These are phyloP conservation scores for Trichomonas tenax DNA, from an alignment of 208 protist genomes.

Conservation along the genomic window DNA sequence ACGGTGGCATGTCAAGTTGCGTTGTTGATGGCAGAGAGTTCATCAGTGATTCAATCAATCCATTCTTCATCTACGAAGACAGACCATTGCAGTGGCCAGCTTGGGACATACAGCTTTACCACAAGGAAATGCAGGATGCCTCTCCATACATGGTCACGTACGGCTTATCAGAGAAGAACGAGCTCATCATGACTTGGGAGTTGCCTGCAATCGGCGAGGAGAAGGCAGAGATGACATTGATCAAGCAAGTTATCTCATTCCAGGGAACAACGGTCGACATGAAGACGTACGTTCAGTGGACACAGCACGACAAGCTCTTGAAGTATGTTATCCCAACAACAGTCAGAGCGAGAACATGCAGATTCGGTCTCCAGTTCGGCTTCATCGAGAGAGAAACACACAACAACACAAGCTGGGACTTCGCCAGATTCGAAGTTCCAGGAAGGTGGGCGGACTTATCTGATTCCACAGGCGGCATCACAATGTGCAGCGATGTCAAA, in stretches of 20 bases:
- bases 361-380: background rate
- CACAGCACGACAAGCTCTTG: background rate
- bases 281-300: background rate
- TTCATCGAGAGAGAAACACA: background rate
- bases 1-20: background rate
- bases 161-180: background rate
- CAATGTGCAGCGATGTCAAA: background rate
- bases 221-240: background rate
- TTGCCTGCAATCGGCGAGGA: background rate
- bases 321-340: background rate
- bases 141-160: background rate
- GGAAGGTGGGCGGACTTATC: background rate
- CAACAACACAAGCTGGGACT: background rate
- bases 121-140: background rate
- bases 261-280: background rate
- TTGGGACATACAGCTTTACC: constrained; percentile 15
- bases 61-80: background rate
- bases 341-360: background rate
- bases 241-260: background rate
- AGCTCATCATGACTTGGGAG: background rate
- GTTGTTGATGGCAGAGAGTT: background rate
- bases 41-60: background rate
- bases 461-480: background rate
- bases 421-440: background rate
- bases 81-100: background rate